Evolutionary conservation across 1,284 basidiomycete genomes (phyloP).

Genomic region (Rugosomyces carneus): DNA sequence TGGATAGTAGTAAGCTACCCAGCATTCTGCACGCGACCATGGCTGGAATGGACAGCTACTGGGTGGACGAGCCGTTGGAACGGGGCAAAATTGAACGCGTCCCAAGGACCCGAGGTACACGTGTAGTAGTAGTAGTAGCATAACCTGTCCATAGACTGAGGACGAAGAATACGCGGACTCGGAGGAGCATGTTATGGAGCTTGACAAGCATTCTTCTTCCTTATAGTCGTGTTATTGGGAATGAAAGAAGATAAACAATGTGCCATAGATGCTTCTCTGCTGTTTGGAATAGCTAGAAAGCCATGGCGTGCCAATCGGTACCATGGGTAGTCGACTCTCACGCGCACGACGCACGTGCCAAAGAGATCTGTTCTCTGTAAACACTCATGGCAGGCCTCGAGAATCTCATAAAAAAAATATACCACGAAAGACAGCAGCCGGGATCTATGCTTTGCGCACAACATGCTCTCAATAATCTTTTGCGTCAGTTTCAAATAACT

Average conservation of each 20-base stretch:
- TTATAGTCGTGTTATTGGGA: not conserved
- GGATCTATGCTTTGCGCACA: conserved; percentile 86
- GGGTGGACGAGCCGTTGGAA: conserved; percentile 33
- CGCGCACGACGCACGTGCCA: too few species aligned
- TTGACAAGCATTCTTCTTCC: not conserved
- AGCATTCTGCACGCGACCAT: conserved; percentile 29
- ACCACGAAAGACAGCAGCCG: conserved; percentile 69
- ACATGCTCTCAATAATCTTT: conserved; percentile 75
- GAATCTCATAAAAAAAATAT: conserved; percentile 50
- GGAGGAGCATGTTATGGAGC: not conserved
- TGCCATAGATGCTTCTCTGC: not conserved
- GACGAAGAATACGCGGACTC: not conserved
- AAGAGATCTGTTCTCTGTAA: not conserved
- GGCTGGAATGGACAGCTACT: conserved; percentile 24
- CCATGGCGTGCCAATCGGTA: too few species aligned
- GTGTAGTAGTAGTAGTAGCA: too few species aligned
- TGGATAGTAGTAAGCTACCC: conserved; percentile 24
- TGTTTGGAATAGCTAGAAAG: too few species aligned
- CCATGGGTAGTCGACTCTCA: too few species aligned
- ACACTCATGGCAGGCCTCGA: conserved; percentile 53
- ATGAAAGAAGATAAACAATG: not conserved
- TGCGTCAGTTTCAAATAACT: conserved; percentile 48
- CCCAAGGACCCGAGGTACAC: conserved; percentile 32
- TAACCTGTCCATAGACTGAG: not conserved
- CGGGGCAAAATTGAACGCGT: conserved; percentile 42